Base-by-base conservation (phyloP, 768 basidiomycete genomes). In the Russula emetica region DNA sequence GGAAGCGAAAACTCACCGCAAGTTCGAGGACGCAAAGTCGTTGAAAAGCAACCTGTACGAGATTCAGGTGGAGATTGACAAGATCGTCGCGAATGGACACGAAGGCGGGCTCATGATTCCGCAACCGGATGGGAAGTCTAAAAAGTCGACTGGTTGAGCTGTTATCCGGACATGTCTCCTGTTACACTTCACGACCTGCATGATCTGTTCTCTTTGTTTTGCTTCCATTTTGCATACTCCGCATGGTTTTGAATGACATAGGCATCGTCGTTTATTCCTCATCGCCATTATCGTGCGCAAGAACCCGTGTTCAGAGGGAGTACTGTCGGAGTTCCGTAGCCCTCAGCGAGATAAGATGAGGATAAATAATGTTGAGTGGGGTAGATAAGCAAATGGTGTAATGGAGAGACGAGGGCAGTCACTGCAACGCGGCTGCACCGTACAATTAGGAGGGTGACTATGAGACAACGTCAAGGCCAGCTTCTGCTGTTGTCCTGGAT, bases 1-100 rank as follows among this genome's bases (percentile, higher is more conserved):
- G 68, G 94, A 98, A 73, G 96, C 96, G 7, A 88, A 87, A 74
- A 82, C 85, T 2, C 88, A 88, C 69, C 80, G 96, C 49, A 98
- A 98, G 76, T 98, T 98, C 67, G 96, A 98, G 74, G 97, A 99
- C 71, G 90, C 89, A 16, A 89, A 89, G 74, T 89, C 88, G 4
- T 77, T 99, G 66, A 87, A 90, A 72, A 73, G 76, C 36, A 95
- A 88, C 73, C 74, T 98, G 56, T 79, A 77, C 52, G 96, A 98
- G 77, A 92, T 99, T 61, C 80, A 88, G 67, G 78, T 71, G 14
- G 95, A 96, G 78, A 94, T 98, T 56, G 85, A 86, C 66, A 84
- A 81, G 71, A 79, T 94, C 64, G 53, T 87, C 49, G 75, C 71
- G 45, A 74, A 75, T 61, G 74, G 72, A 38, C 67, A 70, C 8